Evolutionary conservation across 805 yeast genomes (phyloP).

Genomic region (Wickerhamomyces ciferrii): DNA sequence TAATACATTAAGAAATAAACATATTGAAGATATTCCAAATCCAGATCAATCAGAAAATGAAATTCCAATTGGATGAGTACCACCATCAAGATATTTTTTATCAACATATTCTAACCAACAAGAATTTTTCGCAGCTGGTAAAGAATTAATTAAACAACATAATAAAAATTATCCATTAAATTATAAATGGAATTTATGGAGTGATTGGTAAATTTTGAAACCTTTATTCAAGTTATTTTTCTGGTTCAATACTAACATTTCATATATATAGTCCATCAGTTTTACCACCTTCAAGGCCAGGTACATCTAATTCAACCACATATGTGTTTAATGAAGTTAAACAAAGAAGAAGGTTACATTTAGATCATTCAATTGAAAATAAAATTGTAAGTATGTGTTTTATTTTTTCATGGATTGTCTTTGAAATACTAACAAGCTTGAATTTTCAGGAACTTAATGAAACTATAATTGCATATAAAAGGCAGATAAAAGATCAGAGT

Average conservation of each 20-base stretch:
- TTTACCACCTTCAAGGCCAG: background rate
- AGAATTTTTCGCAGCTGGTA: conserved; percentile 1
- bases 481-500: background rate
- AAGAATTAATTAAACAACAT: background rate
- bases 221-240: background rate
- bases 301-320: background rate
- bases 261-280: background rate
- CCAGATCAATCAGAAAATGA: background rate
- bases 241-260: background rate
- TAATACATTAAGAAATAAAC: conserved; percentile 2
- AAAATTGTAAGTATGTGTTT: conserved; percentile 1
- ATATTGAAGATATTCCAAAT: conserved; percentile 2
- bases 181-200: conserved; percentile 10
- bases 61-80: background rate
- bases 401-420: too few species aligned
- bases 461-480: background rate
- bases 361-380: background rate
- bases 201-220: conserved; percentile 5
- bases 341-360: background rate
- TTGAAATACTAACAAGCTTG: too few species aligned
- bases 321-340: background rate
- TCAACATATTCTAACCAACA: background rate
- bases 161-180: background rate
- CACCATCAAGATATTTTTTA: conserved; percentile 3
- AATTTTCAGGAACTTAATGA: conserved; percentile 1